A percentile compares a stretch with the other conserved stretches of the same genome.
Evolutionary conservation across 768 basidiomycete species (phyloP).

Genomic region (Rhodotorula diobovata): DNA sequence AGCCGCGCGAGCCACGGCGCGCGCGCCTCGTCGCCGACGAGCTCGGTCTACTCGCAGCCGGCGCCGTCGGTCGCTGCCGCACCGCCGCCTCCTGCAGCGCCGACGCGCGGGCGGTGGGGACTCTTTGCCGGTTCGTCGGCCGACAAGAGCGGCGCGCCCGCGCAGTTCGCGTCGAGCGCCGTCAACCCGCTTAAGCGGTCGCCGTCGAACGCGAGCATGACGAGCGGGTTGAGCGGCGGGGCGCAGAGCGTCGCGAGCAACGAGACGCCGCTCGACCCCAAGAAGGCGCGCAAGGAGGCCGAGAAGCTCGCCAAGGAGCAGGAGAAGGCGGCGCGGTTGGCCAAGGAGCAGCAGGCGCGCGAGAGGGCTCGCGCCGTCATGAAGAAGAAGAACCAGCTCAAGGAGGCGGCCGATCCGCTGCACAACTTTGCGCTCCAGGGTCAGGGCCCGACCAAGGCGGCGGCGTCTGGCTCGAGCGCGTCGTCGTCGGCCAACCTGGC

Average conservation of each 20-base stretch:
- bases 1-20: slow-evolving; percentile 16
- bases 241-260: background rate
- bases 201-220: slow-evolving; percentile 45
- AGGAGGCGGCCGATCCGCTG: slow-evolving; percentile 41
- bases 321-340: slow-evolving; percentile 49
- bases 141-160: slow-evolving; percentile 9
- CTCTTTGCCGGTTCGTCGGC: background rate
- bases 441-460: too few species aligned
- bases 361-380: slow-evolving; percentile 52
- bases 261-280: slow-evolving; percentile 44
- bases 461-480: background rate
- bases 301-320: slow-evolving; percentile 44
- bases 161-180: background rate
- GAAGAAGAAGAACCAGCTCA: slow-evolving; percentile 49
- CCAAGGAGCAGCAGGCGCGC: slow-evolving; percentile 44
- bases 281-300: slow-evolving; percentile 51
- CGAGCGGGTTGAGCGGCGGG: background rate
- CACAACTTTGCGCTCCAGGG: slow-evolving; percentile 37
- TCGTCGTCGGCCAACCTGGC: background rate
- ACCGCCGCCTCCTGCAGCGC: background rate
- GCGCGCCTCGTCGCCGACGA: background rate
- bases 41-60: slow-evolving; percentile 5
- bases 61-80: background rate
- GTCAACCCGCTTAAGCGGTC: slow-evolving; percentile 43
- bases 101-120: slow-evolving; percentile 2